phyloP scores from a whole-genome alignment of 352 stramenopile species.

The Phytophthora chlamydospora region DNA sequence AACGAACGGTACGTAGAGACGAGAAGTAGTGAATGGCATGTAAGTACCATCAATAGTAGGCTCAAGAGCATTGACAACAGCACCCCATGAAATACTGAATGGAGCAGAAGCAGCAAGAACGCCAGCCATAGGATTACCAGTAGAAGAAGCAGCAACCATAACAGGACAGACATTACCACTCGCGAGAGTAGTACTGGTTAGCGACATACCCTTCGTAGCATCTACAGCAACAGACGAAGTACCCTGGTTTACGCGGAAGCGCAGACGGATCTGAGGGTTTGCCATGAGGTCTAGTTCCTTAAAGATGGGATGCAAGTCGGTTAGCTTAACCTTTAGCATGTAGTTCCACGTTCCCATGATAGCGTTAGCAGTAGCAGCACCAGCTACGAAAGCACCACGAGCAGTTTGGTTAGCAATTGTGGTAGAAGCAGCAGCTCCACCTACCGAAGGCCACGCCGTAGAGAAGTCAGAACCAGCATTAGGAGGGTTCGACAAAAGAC shows the following conservation, averaged over 20 bases:
- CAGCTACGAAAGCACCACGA: constrained; percentile 11
- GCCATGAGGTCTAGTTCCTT: too few relatives aligned
- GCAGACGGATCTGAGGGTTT: too few relatives aligned
- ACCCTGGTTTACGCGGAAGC: too few relatives aligned
- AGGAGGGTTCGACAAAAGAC: too few relatives aligned
- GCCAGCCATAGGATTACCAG: not conserved
- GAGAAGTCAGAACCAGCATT: too few relatives aligned
- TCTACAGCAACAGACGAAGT: too few relatives aligned
- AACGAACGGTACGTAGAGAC: constrained; percentile 13
- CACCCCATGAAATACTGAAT: constrained; percentile 10
- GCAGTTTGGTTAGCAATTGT: constrained; percentile 7
- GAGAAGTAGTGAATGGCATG: constrained; percentile 13
- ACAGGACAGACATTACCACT: constrained; percentile 7
- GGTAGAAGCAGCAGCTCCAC: not conserved
- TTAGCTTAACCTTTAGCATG: constrained; percentile 2
- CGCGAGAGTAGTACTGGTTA: not conserved
- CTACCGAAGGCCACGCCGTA: too few relatives aligned
- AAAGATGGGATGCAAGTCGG: too few relatives aligned
- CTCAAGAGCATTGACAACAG: constrained; percentile 8
- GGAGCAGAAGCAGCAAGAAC: constrained; percentile 2
- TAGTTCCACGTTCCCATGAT: constrained; percentile 13
- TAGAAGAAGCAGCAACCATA: constrained; percentile 1
- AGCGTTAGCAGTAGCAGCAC: constrained; percentile 3
- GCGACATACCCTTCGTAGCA: too few relatives aligned
- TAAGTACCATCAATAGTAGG: constrained; percentile 14